Conservation (phyloP, 2,329 filamentous ascomycete species). For the Sarocladium oryzae region DNA sequence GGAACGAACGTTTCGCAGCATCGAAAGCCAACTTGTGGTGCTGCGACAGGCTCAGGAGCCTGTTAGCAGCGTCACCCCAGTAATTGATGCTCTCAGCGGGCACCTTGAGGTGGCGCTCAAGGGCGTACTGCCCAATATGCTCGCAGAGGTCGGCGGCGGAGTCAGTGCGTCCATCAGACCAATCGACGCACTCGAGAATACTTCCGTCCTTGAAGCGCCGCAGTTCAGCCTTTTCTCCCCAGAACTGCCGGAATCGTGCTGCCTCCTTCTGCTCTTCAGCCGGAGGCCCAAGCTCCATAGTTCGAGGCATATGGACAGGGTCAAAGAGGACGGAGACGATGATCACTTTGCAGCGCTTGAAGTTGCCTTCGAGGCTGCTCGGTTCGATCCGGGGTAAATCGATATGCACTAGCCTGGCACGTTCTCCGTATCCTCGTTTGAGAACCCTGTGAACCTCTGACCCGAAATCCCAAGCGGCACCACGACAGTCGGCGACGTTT, state of each 20-base stretch:
- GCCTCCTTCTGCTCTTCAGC: slow-evolving; percentile 82
- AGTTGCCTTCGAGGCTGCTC: neutral
- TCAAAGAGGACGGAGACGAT: slow-evolving; percentile 67
- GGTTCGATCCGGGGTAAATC: slow-evolving; percentile 26
- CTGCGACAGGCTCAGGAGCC: slow-evolving; percentile 2
- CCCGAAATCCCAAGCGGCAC: slow-evolving; percentile 38
- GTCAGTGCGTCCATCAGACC: slow-evolving; percentile 55
- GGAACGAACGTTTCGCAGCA: slow-evolving; percentile 62
- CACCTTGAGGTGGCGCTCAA: slow-evolving; percentile 62
- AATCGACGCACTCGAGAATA: slow-evolving; percentile 87
- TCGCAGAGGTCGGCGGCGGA: slow-evolving; percentile 56
- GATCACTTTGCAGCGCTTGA: slow-evolving; percentile 22
- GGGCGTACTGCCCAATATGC: slow-evolving; percentile 69
- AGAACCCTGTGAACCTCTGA: slow-evolving; percentile 59
- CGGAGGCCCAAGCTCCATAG: slow-evolving; percentile 81
- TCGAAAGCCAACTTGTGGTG: slow-evolving; percentile 52
- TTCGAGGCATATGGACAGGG: slow-evolving; percentile 61
- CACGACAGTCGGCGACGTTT: slow-evolving; percentile 32
- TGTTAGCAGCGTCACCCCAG: slow-evolving; percentile 34
- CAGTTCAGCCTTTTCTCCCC: slow-evolving; percentile 90
- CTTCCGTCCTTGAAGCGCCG: slow-evolving; percentile 92
- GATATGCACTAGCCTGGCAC: slow-evolving; percentile 63
- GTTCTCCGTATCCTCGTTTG: slow-evolving; percentile 65
- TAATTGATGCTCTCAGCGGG: slow-evolving; percentile 46
- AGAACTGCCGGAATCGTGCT: slow-evolving; percentile 78